Base-by-base conservation (phyloP, 805 yeast genomes). In the Saccharomycopsis selenospora region DNA sequence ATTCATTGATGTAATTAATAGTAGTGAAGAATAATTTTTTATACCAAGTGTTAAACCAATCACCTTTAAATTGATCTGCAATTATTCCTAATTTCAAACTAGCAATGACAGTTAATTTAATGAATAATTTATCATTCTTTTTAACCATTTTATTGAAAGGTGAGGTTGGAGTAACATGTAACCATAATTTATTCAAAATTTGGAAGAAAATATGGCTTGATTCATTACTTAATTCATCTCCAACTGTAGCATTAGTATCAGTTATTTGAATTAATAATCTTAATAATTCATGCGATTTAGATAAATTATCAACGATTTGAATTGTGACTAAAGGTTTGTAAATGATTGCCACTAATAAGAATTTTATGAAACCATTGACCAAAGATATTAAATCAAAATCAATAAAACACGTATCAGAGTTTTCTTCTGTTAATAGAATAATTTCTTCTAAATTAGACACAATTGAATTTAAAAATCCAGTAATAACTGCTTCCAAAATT, bases 401-500 rank as follows among this genome's bases (percentile, higher is more conserved):
- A 25, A 49, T 25, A 36, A 29, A 49, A 20, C 22, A 20, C 10
- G 46, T 22, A 28, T 49, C 48, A 5, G 51, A 43, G 13, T 49
- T 51, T 40, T 49, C 53, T 27, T 52, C 55, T 11, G 55, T 49
- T 13, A 52, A 27, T 20, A 52, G 42, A 14, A 50, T 47, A 27
- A 52, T 40, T 22, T 49, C 53, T 20, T 52, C 53, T 27, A 52
- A 42, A 45, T 49, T 52, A 4, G 28, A 43, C 22, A 26, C 23
- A 11, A 52, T 4, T 1, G 40, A 11, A 23, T 49, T 46, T 20
- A 29, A 20, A 17, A 49, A 52, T 10, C 42, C 36, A 10, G 23
- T 40, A 18, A 47, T 11, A 8, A 18, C 5, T 7, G 42, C 14
- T 8, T 46, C 48, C 36, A 52, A 40, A 29, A 52, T 40, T 11